These are phyloP conservation scores for Gymnopilus junonius DNA, from an alignment of 768 basidiomycete species.

Conservation along the genomic window DNA sequence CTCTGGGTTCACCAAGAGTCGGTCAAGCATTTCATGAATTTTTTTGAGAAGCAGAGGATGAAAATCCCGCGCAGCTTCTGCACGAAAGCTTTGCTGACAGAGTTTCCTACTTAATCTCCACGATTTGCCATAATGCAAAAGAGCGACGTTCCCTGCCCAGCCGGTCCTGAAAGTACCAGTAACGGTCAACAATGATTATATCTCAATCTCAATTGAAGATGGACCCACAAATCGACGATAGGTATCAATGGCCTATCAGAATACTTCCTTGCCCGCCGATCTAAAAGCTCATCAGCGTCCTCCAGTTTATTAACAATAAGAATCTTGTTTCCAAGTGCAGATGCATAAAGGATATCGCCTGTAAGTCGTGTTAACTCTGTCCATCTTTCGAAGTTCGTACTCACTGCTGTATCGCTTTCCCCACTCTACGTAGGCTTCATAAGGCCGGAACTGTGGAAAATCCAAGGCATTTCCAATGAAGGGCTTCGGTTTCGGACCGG, in stretches of 20 bases:
- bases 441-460: background rate
- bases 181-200: background rate
- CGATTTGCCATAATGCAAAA: slow-evolving; percentile 26
- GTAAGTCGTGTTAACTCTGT: background rate
- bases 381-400: background rate
- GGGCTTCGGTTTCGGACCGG: slow-evolving; percentile 8
- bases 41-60: slow-evolving; percentile 15
- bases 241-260: slow-evolving; percentile 44
- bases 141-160: slow-evolving; percentile 25
- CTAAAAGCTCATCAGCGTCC: slow-evolving; percentile 28
- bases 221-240: slow-evolving; percentile 5
- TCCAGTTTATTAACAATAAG: slow-evolving; percentile 28
- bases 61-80: slow-evolving; percentile 12
- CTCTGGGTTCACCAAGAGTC: slow-evolving; percentile 13
- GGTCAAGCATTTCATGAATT: slow-evolving; percentile 12
- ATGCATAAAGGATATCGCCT: slow-evolving; percentile 25
- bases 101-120: slow-evolving; percentile 29
- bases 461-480: slow-evolving; percentile 10
- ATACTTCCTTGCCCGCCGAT: slow-evolving; percentile 49
- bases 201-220: background rate
- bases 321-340: slow-evolving; percentile 23
- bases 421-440: slow-evolving; percentile 6
- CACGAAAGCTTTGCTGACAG: slow-evolving; percentile 28
- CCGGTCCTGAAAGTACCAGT: slow-evolving; percentile 19
- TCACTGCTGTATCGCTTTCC: slow-evolving; percentile 9